Conservation (phyloP, 352 stramenopile species). For the Pythium plurisporium region DNA sequence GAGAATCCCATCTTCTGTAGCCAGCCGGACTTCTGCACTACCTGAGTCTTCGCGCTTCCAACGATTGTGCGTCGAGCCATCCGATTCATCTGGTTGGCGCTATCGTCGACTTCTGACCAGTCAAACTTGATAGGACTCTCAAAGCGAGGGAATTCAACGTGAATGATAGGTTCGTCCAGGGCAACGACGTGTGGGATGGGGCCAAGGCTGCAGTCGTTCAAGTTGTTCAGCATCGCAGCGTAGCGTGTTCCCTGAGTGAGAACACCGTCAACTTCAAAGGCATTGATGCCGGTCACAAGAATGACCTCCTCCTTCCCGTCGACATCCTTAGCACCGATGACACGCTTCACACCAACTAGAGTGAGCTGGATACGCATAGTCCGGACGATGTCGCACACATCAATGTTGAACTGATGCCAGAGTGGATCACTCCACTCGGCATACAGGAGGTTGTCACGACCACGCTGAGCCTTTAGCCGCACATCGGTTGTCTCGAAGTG, state of each 20-base stretch:
- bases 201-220: conserved; percentile 61
- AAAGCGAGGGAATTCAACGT: conserved; percentile 67
- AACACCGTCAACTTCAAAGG: conserved; percentile 72
- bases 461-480: conserved; percentile 55
- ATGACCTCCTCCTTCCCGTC: conserved; percentile 59
- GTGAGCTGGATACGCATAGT: conserved; percentile 78
- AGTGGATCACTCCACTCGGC: conserved; percentile 68
- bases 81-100: conserved; percentile 20
- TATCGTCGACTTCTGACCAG: conserved; percentile 34
- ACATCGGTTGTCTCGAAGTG: conserved; percentile 69
- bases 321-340: conserved; percentile 37
- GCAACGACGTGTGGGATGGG: conserved; percentile 71
- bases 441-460: conserved; percentile 58
- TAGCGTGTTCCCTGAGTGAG: conserved; percentile 67
- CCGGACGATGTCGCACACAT: conserved; percentile 59
- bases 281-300: conserved; percentile 76
- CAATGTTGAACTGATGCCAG: conserved; percentile 79
- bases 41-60: conserved; percentile 40
- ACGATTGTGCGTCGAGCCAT: conserved; percentile 50
- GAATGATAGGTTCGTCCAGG: conserved; percentile 64
- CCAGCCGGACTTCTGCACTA: conserved; percentile 78
- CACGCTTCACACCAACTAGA: conserved; percentile 66
- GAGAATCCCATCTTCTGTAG: conserved; percentile 80
- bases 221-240: conserved; percentile 79
- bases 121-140: conserved; percentile 68